Conservation (phyloP, 148 eudicot species). For the Rhododendron simsii region DNA sequence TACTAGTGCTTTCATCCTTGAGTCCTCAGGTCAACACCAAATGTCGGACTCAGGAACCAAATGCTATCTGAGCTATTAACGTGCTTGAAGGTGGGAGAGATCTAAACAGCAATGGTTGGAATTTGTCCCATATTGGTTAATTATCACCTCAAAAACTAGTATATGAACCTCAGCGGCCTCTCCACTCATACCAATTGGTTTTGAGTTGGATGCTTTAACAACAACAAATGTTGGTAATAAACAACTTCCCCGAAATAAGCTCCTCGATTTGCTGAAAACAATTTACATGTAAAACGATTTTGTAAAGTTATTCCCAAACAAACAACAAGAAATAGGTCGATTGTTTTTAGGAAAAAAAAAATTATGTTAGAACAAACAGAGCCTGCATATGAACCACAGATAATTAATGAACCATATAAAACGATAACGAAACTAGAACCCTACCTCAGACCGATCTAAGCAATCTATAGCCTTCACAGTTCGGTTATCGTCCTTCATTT, state of each 20-base stretch:
- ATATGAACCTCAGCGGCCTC: too few species aligned
- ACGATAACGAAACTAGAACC: slow-evolving; percentile 7
- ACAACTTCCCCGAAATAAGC: neutral
- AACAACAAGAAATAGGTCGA: neutral
- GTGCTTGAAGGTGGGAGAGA: neutral
- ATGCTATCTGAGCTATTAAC: neutral
- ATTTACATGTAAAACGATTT: neutral
- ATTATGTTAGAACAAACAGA: neutral
- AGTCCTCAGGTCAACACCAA: neutral
- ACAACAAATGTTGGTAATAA: neutral
- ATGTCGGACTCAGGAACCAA: neutral
- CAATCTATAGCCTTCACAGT: slow-evolving; percentile 83
- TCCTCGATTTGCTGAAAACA: neutral
- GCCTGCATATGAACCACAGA: neutral
- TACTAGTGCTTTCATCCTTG: neutral
- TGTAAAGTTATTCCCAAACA: neutral
- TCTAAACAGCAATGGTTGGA: neutral
- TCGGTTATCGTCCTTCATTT: slow-evolving; percentile 57
- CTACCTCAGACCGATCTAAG: slow-evolving; percentile 76
- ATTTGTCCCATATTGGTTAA: too few species aligned
- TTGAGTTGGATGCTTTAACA: too few species aligned
- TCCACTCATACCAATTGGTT: too few species aligned
- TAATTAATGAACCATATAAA: neutral
- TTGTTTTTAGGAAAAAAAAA: neutral
- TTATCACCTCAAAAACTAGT: too few species aligned